Evolutionary conservation across 192 early-diverging fungal genomes (phyloP), one percentile per base, ranked within the genome.

Genomic region (Coemansia sp.): DNA sequence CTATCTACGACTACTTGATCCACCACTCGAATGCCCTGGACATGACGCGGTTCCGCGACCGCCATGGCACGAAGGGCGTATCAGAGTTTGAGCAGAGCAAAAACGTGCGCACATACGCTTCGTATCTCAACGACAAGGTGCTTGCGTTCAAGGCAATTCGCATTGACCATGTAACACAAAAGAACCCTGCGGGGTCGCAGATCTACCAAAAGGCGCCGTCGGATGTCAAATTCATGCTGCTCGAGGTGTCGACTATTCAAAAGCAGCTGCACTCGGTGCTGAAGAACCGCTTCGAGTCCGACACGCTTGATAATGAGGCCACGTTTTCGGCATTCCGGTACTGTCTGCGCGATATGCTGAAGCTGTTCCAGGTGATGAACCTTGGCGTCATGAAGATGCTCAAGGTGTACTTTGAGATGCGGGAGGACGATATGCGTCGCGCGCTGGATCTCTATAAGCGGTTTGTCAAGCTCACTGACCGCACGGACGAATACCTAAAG

Each of bases 311-410:
- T 57, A 85, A 85, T 62, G 84, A 85, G 37, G 73, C 77, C 0
- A 83, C 84, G 0, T 82, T 85, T 34, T 75, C 76, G 4, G 79
- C 79, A 1, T 83, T 85, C 47, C 74, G 80, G 37, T 74, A 79
- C 57, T 69, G 82, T 25, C 55, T 85, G 59, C 76, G 80, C 9
- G 84, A 85, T 61, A 69, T 82, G 70, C 70, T 85, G n/a, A 82
- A 79, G 59, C 72, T 85, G 38, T 85, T 83, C 71, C 84, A 85
- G 56, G 76, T 82, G n/a, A 79, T 83, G 80, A 85, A 85, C 48
- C 69, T 68, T 47, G 84, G 84, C 59, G 80, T 85, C 41, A 85
- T 85, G 68, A 85, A 83, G 60, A 83, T 85, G 76, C 84, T 85
- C 68, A 82, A 82, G 64, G 72, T 70, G n/a, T 84, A 84, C 38